These are phyloP conservation scores for Pleochaeta shiraiana DNA, from an alignment of 2,329 filamentous ascomycete genomes.

Conservation along the genomic window DNA sequence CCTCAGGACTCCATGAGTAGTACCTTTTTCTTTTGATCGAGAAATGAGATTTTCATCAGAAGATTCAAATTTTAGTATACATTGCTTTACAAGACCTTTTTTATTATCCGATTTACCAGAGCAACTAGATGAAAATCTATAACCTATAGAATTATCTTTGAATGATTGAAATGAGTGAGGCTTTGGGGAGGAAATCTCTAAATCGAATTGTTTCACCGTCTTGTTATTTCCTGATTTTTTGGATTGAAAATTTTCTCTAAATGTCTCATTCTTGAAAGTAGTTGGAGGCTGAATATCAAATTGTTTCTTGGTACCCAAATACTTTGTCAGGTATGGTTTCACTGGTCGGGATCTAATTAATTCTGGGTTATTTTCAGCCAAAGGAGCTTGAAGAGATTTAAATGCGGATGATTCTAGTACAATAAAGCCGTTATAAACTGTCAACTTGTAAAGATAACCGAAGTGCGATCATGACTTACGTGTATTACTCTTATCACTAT, in stretches of 20 bases:
- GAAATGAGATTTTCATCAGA: slow-evolving; percentile 7
- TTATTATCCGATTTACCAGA: slow-evolving; percentile 5
- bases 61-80: slow-evolving; percentile 12
- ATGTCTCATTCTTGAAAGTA: too few relatives aligned
- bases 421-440: too few relatives aligned
- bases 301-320: not conserved
- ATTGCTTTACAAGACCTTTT: slow-evolving; percentile 11
- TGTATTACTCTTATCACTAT: not conserved
- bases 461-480: too few relatives aligned
- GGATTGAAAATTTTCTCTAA: not conserved
- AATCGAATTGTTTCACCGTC: too few relatives aligned
- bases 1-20: too few relatives aligned
- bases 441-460: too few relatives aligned
- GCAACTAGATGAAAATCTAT: not conserved
- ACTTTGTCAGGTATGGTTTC: too few relatives aligned
- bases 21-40: slow-evolving; percentile 1
- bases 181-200: not conserved
- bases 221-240: too few relatives aligned
- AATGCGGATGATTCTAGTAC: too few relatives aligned
- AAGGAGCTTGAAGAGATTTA: too few relatives aligned
- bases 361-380: too few relatives aligned
- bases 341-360: too few relatives aligned
- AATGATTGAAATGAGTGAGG: slow-evolving; percentile 6
- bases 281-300: not conserved
- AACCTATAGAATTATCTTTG: not conserved